Evolutionary conservation across 257 asterid species (phyloP).

Genomic region (Striga asiatica): DNA sequence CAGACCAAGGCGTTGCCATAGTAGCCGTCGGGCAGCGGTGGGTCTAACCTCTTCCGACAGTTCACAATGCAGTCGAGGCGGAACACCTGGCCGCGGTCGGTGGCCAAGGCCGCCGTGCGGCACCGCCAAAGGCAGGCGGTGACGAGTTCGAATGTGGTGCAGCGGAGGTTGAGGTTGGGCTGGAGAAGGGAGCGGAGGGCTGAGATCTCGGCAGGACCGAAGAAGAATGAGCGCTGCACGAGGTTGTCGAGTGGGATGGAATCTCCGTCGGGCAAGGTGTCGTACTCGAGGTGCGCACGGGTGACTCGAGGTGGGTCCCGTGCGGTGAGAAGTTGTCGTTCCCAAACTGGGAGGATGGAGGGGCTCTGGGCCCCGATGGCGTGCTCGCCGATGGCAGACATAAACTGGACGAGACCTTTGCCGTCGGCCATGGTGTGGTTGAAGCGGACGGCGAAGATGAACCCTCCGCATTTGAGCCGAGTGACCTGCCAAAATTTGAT

Average conservation of each 20-base stretch:
- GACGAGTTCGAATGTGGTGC: constrained; percentile 37
- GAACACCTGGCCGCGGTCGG: constrained; percentile 33
- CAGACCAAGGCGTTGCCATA: constrained; percentile 45
- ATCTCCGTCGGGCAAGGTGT: no score
- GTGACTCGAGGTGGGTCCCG: constrained; percentile 37
- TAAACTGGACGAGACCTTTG: constrained; percentile 48
- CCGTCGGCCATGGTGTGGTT: constrained; percentile 67
- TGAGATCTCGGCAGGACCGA: constrained; percentile 41
- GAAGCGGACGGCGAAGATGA: constrained; percentile 45
- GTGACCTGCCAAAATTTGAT: no score
- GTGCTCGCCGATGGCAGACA: constrained; percentile 46
- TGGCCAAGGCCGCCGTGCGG: constrained; percentile 41
- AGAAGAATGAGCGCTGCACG: constrained; percentile 60
- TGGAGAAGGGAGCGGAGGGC: constrained; percentile 40
- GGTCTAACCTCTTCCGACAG: constrained; percentile 25
- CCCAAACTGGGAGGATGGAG: constrained; percentile 47
- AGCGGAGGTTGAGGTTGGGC: constrained; percentile 25
- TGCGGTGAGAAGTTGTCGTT: constrained; percentile 41
- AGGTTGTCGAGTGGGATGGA: constrained; percentile 43
- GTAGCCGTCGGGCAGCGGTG: constrained; percentile 38
- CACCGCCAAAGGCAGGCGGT: constrained; percentile 55
- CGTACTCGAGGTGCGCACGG: no score
- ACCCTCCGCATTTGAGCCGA: no score
- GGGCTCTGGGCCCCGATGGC: constrained; percentile 51
- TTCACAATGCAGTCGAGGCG: constrained; percentile 37